These are phyloP conservation scores for Suhomyces sp. DNA, from an alignment of 805 yeast genomes.

Conservation along the genomic window DNA sequence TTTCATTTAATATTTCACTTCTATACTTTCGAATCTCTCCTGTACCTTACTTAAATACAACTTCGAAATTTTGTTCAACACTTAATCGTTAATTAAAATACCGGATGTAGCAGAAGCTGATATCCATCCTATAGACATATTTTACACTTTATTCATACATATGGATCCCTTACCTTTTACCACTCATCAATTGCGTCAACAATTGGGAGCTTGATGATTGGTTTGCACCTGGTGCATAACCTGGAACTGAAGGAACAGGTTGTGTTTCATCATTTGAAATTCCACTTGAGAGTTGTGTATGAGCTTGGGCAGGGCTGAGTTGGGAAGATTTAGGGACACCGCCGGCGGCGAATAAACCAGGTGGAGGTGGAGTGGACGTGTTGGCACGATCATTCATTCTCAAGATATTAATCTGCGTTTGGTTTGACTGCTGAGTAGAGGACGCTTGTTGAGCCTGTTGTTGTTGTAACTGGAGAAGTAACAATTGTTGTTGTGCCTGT, in stretches of 20 bases:
- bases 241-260: conserved; percentile 7
- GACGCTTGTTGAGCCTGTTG: conserved; percentile 47
- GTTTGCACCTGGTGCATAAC: conserved; percentile 12
- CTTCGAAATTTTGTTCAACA: no score
- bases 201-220: conserved; percentile 72
- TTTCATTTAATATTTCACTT: no score
- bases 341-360: conserved; percentile 54
- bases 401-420: conserved; percentile 27
- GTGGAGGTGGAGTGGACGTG: conserved; percentile 68
- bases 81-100: no score
- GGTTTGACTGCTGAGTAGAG: conserved; percentile 21
- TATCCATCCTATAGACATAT: no score
- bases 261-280: conserved; percentile 12
- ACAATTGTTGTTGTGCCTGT: conserved; percentile 11
- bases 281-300: conserved; percentile 14
- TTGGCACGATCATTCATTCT: conserved; percentile 33
- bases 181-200: conserved; percentile 80
- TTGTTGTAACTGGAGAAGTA: conserved; percentile 25
- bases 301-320: conserved; percentile 11
- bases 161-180: conserved; percentile 54
- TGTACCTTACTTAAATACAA: no score
- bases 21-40: no score
- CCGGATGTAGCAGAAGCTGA: no score
- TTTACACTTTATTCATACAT: no score
- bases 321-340: conserved; percentile 12